A percentile compares a stretch with the other conserved stretches of the same genome.
These are phyloP conservation scores for Yarrowia sp. DNA, from an alignment of 805 yeast species.

Conservation along the genomic window DNA sequence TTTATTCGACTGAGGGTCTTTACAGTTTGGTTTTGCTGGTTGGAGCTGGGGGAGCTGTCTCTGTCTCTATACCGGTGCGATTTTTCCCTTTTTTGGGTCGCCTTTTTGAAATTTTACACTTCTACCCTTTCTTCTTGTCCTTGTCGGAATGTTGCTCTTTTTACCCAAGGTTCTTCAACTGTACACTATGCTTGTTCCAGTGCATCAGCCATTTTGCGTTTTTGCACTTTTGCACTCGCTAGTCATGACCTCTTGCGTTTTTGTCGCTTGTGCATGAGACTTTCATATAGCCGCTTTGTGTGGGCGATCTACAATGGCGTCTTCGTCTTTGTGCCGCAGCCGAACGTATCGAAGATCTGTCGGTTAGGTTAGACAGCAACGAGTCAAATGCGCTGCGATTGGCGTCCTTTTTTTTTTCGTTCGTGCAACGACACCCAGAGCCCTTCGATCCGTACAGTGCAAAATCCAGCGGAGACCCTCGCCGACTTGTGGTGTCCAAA, in stretches of 20 bases:
- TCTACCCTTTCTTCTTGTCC: slow-evolving; percentile 7
- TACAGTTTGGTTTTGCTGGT: neutral
- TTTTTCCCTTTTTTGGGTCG: neutral
- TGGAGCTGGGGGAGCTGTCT: neutral
- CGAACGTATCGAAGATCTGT: slow-evolving; percentile 35
- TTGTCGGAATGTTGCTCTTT: slow-evolving; percentile 30
- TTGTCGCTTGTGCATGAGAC: slow-evolving; percentile 21
- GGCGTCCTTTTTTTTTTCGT: slow-evolving; percentile 7
- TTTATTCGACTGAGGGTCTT: neutral
- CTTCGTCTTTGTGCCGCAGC: slow-evolving; percentile 34
- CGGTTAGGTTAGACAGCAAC: slow-evolving; percentile 32
- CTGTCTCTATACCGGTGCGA: no score
- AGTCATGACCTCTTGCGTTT: slow-evolving; percentile 31
- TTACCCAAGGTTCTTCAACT: slow-evolving; percentile 2
- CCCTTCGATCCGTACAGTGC: neutral
- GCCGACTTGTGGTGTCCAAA: no score
- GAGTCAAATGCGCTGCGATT: neutral
- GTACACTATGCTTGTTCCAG: slow-evolving; percentile 5
- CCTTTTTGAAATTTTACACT: neutral
- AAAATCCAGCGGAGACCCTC: neutral
- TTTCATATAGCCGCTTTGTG: slow-evolving; percentile 38
- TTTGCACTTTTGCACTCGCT: slow-evolving; percentile 22
- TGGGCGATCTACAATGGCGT: slow-evolving; percentile 35
- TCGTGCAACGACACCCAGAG: neutral
- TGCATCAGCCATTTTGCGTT: slow-evolving; percentile 6